Evolutionary conservation across 192 early-diverging fungal genomes (phyloP).

Genomic region (Pilaira anomala): DNA sequence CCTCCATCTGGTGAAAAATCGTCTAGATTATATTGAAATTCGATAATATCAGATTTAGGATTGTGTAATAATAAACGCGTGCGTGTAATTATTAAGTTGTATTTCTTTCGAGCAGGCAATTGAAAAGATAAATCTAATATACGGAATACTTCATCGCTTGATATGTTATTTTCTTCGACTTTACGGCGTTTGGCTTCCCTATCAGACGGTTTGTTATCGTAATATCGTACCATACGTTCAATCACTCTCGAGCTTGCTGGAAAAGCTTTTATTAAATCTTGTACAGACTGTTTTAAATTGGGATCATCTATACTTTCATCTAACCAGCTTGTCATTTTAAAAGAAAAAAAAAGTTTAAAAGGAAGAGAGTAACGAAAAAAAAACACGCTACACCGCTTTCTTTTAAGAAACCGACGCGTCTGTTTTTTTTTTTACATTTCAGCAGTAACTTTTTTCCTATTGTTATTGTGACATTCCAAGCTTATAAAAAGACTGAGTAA

Average conservation of each 20-base stretch:
- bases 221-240: conserved; percentile 6
- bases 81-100: background rate
- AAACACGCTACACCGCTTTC: background rate
- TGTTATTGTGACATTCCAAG: no score
- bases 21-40: background rate
- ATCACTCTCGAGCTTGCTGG: conserved; percentile 1
- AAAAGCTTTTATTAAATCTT: background rate
- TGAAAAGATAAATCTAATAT: conserved; percentile 15
- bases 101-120: conserved; percentile 8
- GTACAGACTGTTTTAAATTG: conserved; percentile 3
- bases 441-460: no score
- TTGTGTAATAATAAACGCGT: conserved; percentile 1
- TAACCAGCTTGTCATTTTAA: conserved; percentile 18
- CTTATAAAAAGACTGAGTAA: no score
- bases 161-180: background rate
- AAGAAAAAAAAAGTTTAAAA: background rate
- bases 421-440: no score
- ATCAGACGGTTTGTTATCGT: background rate
- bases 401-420: no score
- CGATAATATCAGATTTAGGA: background rate
- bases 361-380: background rate
- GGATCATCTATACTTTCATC: conserved; percentile 10
- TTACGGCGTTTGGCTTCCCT: conserved; percentile 1
- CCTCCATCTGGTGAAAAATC: background rate
- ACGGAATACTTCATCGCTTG: background rate